phyloP scores from a whole-genome alignment of 139 green algal genomes.

The Coelastrella sp. region DNA sequence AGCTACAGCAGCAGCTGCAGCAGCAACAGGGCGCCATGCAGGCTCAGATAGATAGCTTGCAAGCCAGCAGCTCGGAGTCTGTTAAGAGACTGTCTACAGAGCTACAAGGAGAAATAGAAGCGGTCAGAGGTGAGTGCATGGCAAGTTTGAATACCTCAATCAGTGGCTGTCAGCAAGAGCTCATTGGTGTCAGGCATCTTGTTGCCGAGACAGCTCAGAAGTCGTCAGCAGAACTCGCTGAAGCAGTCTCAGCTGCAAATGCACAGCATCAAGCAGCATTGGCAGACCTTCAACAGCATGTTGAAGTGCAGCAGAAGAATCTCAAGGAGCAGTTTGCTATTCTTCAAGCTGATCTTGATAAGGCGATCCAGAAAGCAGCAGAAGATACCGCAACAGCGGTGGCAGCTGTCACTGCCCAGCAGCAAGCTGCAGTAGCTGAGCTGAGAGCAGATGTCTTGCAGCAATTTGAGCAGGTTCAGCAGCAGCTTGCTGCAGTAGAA shows the following conservation, averaged over 20 bases:
- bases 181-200: background rate
- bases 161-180: too few species aligned
- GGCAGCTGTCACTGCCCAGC: background rate
- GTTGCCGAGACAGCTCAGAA: background rate
- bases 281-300: background rate
- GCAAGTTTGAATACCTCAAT: too few species aligned
- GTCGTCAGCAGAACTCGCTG: background rate
- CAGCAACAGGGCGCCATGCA: background rate
- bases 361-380: background rate
- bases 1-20: background rate
- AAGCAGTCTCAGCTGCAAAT: background rate
- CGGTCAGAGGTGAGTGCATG: too few species aligned
- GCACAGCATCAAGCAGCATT: background rate
- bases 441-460: background rate
- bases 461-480: background rate
- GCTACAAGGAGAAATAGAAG: background rate
- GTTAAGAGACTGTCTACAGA: background rate
- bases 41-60: background rate
- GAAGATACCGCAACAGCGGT: background rate
- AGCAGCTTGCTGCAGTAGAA: conserved; percentile 7
- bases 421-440: background rate
- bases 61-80: background rate
- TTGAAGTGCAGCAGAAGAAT: background rate
- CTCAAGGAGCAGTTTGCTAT: background rate
- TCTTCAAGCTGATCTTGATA: background rate